A percentile compares a stretch with the other conserved stretches of the same genome.
These are phyloP conservation scores for Backusella macrospora DNA, from an alignment of 192 early-diverging fungal genomes.

Conservation along the genomic window DNA sequence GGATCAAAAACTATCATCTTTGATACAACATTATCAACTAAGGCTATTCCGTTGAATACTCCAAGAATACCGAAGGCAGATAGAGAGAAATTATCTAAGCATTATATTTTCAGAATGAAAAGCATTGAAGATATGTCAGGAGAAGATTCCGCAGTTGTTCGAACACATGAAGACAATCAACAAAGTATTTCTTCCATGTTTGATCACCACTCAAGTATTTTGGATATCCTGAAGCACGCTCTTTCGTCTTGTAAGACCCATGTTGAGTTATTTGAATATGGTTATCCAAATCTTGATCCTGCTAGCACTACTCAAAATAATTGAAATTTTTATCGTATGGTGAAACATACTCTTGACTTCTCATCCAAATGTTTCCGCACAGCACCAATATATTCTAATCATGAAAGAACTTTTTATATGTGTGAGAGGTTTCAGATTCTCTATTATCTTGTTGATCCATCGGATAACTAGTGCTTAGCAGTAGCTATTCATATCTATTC, in stretches of 20 bases:
- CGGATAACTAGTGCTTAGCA: too few relatives aligned
- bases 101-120: background rate
- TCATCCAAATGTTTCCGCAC: conserved; percentile 5
- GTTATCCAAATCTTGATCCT: background rate
- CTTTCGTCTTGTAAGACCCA: background rate
- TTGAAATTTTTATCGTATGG: background rate
- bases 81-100: background rate
- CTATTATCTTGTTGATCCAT: too few relatives aligned
- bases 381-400: conserved; percentile 5
- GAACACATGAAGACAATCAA: background rate
- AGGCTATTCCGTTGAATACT: background rate
- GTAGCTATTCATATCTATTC: too few relatives aligned
- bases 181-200: background rate
- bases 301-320: background rate
- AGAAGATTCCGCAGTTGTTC: background rate
- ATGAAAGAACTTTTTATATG: conserved; percentile 8
- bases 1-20: background rate
- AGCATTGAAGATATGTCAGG: background rate
- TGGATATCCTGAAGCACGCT: conserved; percentile 2
- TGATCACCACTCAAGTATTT: background rate
- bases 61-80: background rate
- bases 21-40: background rate
- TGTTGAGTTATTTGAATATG: background rate
- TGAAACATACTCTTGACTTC: conserved; percentile 4
- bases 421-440: too few relatives aligned